Evolutionary conservation across 2,329 filamentous ascomycete genomes (phyloP).

Genomic region (Cercospora beticola): DNA sequence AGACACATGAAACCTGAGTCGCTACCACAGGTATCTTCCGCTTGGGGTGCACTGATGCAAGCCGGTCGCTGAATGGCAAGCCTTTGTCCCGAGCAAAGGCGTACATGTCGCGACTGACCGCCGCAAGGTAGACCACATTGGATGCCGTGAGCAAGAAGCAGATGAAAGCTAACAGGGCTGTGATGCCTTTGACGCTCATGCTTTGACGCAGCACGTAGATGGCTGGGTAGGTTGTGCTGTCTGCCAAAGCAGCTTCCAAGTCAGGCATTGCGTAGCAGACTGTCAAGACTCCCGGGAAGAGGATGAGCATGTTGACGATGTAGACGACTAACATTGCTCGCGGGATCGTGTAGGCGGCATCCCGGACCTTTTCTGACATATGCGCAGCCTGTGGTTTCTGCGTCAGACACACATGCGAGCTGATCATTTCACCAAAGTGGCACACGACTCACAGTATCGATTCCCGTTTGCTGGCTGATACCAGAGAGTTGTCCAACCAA

Average conservation of each 20-base stretch:
- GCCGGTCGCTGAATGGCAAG: conserved; percentile 38
- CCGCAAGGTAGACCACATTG: conserved; percentile 23
- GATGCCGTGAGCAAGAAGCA: conserved; percentile 16
- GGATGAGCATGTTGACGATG: conserved; percentile 46
- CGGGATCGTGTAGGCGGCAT: conserved; percentile 31
- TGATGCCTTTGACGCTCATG: conserved; percentile 22
- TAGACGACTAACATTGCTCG: conserved; percentile 38
- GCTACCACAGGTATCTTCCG: conserved; percentile 25
- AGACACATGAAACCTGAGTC: conserved; percentile 50
- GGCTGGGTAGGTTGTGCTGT: conserved; percentile 39
- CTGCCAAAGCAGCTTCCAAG: conserved; percentile 18
- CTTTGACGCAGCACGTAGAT: conserved; percentile 37
- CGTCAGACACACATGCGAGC: not conserved
- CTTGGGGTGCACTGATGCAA: conserved; percentile 29
- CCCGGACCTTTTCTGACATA: conserved; percentile 32
- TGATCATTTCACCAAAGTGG: not conserved
- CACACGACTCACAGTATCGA: conserved; percentile 18
- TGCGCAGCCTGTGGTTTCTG: conserved; percentile 20
- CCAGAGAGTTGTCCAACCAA: conserved; percentile 35
- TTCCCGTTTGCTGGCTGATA: conserved; percentile 26
- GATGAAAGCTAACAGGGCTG: conserved; percentile 20
- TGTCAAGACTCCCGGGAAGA: conserved; percentile 44
- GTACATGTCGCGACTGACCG: conserved; percentile 24
- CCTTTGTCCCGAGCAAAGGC: conserved; percentile 43
- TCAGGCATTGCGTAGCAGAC: conserved; percentile 38